Percentiles rank a stretch among this genome's conserved stretches.
These are phyloP conservation scores for Puya raimondii DNA, from an alignment of 176 grass and related monocot genomes.

Conservation along the genomic window DNA sequence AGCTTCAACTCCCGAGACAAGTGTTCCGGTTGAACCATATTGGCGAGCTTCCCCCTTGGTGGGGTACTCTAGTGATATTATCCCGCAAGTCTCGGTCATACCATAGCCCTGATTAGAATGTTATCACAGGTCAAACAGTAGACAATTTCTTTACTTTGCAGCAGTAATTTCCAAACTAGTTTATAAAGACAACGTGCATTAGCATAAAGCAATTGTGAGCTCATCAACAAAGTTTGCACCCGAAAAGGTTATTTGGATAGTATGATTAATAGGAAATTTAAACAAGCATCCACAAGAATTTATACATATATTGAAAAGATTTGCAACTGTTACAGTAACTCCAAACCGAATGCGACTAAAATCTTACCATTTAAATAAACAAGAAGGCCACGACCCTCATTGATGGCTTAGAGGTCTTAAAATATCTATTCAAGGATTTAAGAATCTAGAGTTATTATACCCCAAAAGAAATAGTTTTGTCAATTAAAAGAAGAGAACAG, in stretches of 20 bases:
- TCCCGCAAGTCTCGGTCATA: conserved; percentile 85
- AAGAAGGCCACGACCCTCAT: too few species aligned
- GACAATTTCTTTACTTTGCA: neutral
- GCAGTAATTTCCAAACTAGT: neutral
- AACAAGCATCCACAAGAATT: neutral
- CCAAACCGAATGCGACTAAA: too few species aligned
- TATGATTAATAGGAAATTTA: neutral
- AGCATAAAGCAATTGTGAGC: neutral
- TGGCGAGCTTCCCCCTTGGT: conserved; percentile 28
- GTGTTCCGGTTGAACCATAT: conserved; percentile 65
- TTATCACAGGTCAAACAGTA: neutral
- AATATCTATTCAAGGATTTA: too few species aligned
- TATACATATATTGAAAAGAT: neutral
- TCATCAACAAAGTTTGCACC: neutral
- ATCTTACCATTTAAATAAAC: too few species aligned
- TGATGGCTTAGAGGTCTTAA: too few species aligned
- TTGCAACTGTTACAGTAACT: too few species aligned
- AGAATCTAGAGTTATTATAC: too few species aligned
- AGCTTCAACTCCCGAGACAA: conserved; percentile 58
- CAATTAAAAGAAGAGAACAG: too few species aligned
- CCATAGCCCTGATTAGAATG: conserved; percentile 61
- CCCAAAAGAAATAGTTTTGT: too few species aligned
- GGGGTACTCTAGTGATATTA: conserved; percentile 60
- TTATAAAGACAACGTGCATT: conserved; percentile 3
- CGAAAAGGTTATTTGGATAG: neutral